phyloP scores from a whole-genome alignment of 495 filamentous ascomycete species.

The Aspergillus heteromorphus region DNA sequence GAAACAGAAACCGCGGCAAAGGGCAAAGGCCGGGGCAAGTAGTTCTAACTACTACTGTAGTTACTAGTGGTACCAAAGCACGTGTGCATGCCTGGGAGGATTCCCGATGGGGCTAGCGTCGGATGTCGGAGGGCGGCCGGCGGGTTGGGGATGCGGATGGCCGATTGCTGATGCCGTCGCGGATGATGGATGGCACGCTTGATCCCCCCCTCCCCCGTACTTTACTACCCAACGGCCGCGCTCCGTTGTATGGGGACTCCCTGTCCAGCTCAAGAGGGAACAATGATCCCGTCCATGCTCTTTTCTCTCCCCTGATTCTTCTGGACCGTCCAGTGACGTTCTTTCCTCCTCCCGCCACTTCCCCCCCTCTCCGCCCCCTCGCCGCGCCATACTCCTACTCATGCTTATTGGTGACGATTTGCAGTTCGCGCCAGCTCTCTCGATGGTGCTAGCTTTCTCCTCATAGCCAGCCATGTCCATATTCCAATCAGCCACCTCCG shows the following conservation, averaged over 20 bases:
- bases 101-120: not conserved
- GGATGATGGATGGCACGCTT: not conserved
- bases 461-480: constrained; percentile 11
- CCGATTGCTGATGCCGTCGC: not conserved
- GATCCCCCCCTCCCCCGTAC: too few species aligned
- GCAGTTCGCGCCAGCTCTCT: not conserved
- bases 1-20: too few species aligned
- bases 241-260: not conserved
- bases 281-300: not conserved
- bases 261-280: not conserved
- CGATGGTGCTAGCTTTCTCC: not conserved
- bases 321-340: not conserved
- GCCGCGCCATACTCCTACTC: not conserved
- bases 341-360: not conserved
- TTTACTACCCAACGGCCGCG: not conserved
- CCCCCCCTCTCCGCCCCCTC: not conserved
- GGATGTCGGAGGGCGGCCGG: not conserved
- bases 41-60: too few species aligned
- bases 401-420: not conserved
- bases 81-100: not conserved
- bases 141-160: not conserved
- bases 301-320: not conserved
- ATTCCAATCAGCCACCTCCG: constrained; percentile 5
- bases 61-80: too few species aligned
- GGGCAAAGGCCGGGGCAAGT: too few species aligned